A percentile compares a stretch with the other conserved stretches of the same genome.
Conservation (phyloP, 1,284 basidiomycete species). For the Trichosporon sp. region DNA sequence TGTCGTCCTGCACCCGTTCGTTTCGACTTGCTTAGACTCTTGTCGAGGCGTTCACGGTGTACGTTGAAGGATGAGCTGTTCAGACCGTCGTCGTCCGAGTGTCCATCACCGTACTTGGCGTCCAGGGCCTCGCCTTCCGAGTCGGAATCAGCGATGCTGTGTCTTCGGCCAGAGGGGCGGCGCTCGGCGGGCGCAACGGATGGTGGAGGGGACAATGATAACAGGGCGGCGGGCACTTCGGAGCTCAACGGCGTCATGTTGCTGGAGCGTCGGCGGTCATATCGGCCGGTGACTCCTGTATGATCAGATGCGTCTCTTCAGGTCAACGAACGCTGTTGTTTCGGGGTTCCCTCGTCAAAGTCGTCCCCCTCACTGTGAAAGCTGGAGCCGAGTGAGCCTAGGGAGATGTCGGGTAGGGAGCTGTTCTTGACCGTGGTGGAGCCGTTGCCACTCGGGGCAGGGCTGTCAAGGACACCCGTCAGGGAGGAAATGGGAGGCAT, state of each 20-base stretch:
- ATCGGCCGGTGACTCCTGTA: background rate
- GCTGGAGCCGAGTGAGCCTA: conserved; percentile 45
- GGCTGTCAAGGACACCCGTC: conserved; percentile 39
- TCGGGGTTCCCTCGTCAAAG: conserved; percentile 12
- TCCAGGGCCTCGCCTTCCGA: conserved; percentile 24
- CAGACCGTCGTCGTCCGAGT: conserved; percentile 20
- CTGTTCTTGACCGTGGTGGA: conserved; percentile 28
- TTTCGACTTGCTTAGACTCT: conserved; percentile 18
- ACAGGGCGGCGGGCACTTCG: conserved; percentile 25
- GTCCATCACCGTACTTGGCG: conserved; percentile 20
- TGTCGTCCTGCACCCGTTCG: conserved; percentile 44
- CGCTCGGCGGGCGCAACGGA: background rate
- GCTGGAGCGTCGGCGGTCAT: background rate
- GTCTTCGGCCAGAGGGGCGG: background rate
- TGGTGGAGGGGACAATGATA: conserved; percentile 36
- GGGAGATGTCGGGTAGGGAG: conserved; percentile 47
- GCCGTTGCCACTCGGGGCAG: conserved; percentile 30
- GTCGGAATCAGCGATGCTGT: conserved; percentile 16
- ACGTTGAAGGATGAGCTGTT: conserved; percentile 27
- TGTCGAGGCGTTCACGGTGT: conserved; percentile 19
- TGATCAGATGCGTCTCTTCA: background rate
- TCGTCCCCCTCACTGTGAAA: conserved; percentile 44
- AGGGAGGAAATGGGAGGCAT: conserved; percentile 38
- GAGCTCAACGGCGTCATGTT: conserved; percentile 1
- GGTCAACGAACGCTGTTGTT: background rate